phyloP scores from a whole-genome alignment of 176 grass and related monocot species.

The Oryza meyeriana region DNA sequence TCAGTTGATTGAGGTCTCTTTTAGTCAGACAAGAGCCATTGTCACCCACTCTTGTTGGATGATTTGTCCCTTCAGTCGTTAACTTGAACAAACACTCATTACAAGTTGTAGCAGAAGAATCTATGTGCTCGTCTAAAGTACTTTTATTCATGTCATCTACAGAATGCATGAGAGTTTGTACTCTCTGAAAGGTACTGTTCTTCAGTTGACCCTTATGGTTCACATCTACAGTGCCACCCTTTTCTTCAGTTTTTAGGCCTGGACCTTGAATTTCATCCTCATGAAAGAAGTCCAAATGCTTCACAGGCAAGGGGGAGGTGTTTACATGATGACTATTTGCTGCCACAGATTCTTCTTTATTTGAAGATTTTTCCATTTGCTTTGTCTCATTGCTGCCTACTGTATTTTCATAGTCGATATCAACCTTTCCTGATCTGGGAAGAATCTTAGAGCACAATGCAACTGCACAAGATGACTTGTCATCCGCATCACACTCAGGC shows the following conservation, averaged over 20 bases:
- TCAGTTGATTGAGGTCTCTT: conserved; percentile 23
- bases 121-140: background rate
- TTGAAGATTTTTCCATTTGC: conserved; percentile 41
- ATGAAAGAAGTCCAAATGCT: conserved; percentile 81
- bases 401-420: conserved; percentile 37
- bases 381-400: conserved; percentile 45
- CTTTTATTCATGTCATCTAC: conserved; percentile 23
- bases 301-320: conserved; percentile 77
- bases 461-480: conserved; percentile 67
- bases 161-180: conserved; percentile 3
- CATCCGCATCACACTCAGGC: conserved; percentile 38
- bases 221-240: conserved; percentile 1
- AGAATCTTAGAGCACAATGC: conserved; percentile 52
- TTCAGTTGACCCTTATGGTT: conserved; percentile 12
- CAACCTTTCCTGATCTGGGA: conserved; percentile 38
- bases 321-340: conserved; percentile 30
- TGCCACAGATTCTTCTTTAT: conserved; percentile 20
- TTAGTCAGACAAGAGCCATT: background rate
- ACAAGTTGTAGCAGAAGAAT: conserved; percentile 1
- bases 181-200: conserved; percentile 12
- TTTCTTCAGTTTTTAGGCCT: conserved; percentile 32
- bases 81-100: conserved; percentile 15
- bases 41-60: background rate
- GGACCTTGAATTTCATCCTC: conserved; percentile 56
- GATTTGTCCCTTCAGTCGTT: conserved; percentile 17